phyloP scores from a whole-genome alignment of 2,329 filamentous ascomycete species.

The Boeremia exigua region DNA sequence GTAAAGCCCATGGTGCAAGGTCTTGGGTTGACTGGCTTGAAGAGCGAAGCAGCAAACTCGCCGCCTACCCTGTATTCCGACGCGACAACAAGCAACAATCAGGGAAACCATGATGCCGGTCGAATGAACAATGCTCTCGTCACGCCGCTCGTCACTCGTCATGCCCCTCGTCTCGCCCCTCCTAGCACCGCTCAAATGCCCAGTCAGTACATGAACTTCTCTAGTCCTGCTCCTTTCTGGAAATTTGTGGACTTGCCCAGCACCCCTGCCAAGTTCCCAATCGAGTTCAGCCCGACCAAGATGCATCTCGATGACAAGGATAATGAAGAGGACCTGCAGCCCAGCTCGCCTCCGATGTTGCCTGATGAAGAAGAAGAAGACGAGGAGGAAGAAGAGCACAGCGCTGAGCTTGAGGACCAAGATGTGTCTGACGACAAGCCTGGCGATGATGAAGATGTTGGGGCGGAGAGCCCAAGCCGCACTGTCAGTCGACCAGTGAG shows the following conservation, averaged over 20 bases:
- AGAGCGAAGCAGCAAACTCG: slow-evolving; percentile 43
- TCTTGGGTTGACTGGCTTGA: slow-evolving; percentile 37
- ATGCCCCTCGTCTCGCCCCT: slow-evolving; percentile 76
- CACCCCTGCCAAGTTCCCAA: slow-evolving; percentile 64
- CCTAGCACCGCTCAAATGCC: slow-evolving; percentile 82
- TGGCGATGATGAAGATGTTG: slow-evolving; percentile 44
- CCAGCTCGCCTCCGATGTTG: slow-evolving; percentile 44
- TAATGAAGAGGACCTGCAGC: slow-evolving; percentile 41
- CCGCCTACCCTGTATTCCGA: slow-evolving; percentile 48
- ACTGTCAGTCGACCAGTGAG: slow-evolving; percentile 45
- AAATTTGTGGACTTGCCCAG: slow-evolving; percentile 80
- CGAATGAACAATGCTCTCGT: slow-evolving; percentile 51
- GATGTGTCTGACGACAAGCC: slow-evolving; percentile 37
- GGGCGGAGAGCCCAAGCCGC: slow-evolving; percentile 43
- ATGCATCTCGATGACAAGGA: slow-evolving; percentile 43
- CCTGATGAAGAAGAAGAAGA: slow-evolving; percentile 20
- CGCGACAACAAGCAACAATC: slow-evolving; percentile 37
- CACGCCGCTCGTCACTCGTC: slow-evolving; percentile 74
- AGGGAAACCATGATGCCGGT: slow-evolving; percentile 33
- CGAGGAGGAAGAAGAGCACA: slow-evolving; percentile 4
- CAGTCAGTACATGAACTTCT: slow-evolving; percentile 85
- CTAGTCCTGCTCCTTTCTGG: slow-evolving; percentile 87
- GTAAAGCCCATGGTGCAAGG: slow-evolving; percentile 31
- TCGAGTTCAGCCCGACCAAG: slow-evolving; percentile 47
- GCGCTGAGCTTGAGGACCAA: slow-evolving; percentile 38